These are phyloP conservation scores for Psophocarpus tetragonolobus DNA, from an alignment of 306 rosid genomes.

Conservation along the genomic window DNA sequence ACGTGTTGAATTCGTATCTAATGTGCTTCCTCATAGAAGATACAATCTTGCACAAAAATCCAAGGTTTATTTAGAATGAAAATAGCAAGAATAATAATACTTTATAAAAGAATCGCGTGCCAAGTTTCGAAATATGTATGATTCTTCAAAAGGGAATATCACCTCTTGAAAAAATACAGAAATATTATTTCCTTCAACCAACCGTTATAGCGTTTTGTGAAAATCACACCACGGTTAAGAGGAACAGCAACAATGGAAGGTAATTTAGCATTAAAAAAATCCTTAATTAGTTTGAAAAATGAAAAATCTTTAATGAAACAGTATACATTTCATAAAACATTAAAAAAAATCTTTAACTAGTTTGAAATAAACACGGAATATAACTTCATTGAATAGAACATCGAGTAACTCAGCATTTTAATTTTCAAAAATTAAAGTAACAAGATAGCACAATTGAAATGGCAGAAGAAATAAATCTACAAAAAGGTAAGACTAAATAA, in stretches of 20 bases:
- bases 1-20: background rate
- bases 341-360: background rate
- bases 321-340: background rate
- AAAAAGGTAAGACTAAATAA: background rate
- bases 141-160: background rate
- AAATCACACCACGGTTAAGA: too few relatives aligned
- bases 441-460: background rate
- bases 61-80: background rate
- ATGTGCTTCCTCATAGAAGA: background rate
- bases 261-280: too few relatives aligned
- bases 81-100: background rate
- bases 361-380: background rate
- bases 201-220: too few relatives aligned
- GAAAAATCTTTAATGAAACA: background rate
- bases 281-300: too few relatives aligned
- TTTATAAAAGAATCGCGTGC: too few relatives aligned
- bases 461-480: background rate
- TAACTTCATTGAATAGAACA: background rate
- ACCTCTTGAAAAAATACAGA: too few relatives aligned
- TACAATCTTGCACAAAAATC: background rate
- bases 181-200: background rate
- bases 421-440: background rate
- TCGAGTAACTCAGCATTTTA: background rate
- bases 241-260: background rate
- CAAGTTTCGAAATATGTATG: too few relatives aligned